Base-by-base conservation (phyloP, 2,329 filamentous ascomycete genomes). In the Coniella vitis region DNA sequence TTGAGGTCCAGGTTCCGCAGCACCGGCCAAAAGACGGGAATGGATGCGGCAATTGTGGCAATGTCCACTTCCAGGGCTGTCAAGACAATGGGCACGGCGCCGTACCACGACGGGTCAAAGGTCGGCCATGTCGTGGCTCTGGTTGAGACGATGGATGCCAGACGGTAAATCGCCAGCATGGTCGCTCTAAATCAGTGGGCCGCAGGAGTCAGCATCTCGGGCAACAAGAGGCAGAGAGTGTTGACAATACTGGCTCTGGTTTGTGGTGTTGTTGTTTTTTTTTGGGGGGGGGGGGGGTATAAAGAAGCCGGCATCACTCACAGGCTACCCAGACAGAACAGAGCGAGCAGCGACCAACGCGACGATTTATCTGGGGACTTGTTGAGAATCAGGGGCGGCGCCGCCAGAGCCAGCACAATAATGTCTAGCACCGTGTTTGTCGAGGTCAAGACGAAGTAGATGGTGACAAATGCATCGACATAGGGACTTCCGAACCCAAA, bases 61-160 rank as follows among this genome's bases (percentile, higher is more conserved):
- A 54, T 43, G 13, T 67, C 63, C 43, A 67, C 59, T 43, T 68
- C 65, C 45, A 67, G 56, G 0, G 58, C 58, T 1, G 61, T 63
- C 7, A 67, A 58, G 12, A 66, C 55, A 48, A 68, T 63, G 42
- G 58, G 60, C 35, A 57, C 55, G 7, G 62, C 60, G 13, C 59
- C 63, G 51, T 67, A 67, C 62, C 63, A 68, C 3, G 63, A 65
- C 9, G 65, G 65, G 51, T 68, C 65, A 4, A 62, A 50, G 1
- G 64, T 63, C 7, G 65, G 65, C 38, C 57, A 61, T 1, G 62
- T 65, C 2, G 55, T 59, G 8, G 64, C 63, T 21, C 58, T 54
- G 25, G 57, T 56, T 22, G 57, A 45, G 31, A 63, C 48, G 22
- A 67, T 63, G 45, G 50, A 58, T 40, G 61, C 55, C 0, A 68